A percentile compares a stretch with the other conserved stretches of the same genome.
phyloP scores from a whole-genome alignment of 331 rosid species.

The Ulmus americana region DNA sequence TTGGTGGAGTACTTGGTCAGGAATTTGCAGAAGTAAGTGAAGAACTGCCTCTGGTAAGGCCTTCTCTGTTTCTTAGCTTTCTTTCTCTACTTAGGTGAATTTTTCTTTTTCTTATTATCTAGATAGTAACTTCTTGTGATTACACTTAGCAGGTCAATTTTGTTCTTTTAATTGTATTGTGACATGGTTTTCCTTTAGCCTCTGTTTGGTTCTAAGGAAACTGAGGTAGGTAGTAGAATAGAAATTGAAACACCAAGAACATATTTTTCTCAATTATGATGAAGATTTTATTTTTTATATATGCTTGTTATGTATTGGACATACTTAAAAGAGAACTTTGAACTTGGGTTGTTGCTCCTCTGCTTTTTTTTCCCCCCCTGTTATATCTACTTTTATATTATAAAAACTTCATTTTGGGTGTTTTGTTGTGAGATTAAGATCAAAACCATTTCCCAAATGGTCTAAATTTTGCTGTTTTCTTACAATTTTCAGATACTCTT shows the following conservation, averaged over 20 bases:
- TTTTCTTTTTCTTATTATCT: background rate
- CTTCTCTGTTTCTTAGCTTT: slow-evolving; percentile 4
- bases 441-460: background rate
- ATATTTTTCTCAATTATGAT: too few relatives aligned
- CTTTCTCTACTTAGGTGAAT: slow-evolving; percentile 7
- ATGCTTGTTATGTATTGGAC: too few relatives aligned
- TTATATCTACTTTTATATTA: too few relatives aligned
- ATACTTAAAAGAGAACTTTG: background rate
- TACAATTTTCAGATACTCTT: slow-evolving; percentile 7
- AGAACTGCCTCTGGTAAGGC: slow-evolving; percentile 41
- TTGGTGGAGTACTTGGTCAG: slow-evolving; percentile 19
- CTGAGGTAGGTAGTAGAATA: background rate
- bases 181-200: background rate
- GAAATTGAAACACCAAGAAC: too few relatives aligned
- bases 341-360: background rate
- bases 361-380: background rate
- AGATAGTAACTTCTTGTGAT: too few relatives aligned
- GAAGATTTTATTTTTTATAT: too few relatives aligned
- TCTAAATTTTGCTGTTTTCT: slow-evolving; percentile 12
- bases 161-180: too few relatives aligned
- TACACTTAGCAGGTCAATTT: too few relatives aligned
- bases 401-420: background rate
- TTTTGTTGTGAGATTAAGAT: background rate
- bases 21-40: slow-evolving; percentile 11
- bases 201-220: slow-evolving; percentile 12